Base-by-base conservation (phyloP, 306 rosid genomes). In the Cucurbita moschata region DNA sequence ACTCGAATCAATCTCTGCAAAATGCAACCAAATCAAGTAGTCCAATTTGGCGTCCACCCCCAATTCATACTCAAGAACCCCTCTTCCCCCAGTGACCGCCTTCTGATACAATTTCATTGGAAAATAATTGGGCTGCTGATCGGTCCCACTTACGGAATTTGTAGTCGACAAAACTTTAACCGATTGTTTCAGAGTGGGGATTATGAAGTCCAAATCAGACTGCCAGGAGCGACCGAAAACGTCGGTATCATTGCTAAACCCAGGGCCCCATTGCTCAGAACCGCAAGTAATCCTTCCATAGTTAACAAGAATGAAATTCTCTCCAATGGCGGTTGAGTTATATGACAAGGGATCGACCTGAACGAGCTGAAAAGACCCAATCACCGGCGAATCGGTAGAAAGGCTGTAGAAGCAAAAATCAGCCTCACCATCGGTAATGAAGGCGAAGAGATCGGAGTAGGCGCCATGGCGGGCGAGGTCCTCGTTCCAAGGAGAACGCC, bases 171-270 rank as follows among this genome's bases (percentile, higher is more conserved):
- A 39, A 2, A 75, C 40, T 6, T 71, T 49, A 3, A 77, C 76
- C 4, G 71, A 44, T 9, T 47, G 56, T 14, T 55, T 44, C 13
- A 84, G 2, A 53, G 10, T 79, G 4, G 11, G 7, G 0, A 38
- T 62, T 38, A 81, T 83, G 43, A 80, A 79, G 0, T 70, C 82
- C 5, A 13, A 21, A 73, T 90, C 97, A 0, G 89, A 75, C 82
- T 94, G 98, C 97, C 98, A 94, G 4, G 96, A 94, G 46, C 97
- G 83, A 8, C 96, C 88, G 71, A 90, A 94, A n/a, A 35, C 75
- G 68, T 94, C 97, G 0, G 80, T 71, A 35, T 94, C 96, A 39
- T 81, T 84, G 57, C 85, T 90, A 82, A 93, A 90, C 2, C 97
- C 95, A 0, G 96, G 96, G 3, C 98, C 97, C 90, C 94, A 94